These are phyloP conservation scores for Macadamia integrifolia DNA, from an alignment of 164 flowering plant genomes.

Conservation along the genomic window DNA sequence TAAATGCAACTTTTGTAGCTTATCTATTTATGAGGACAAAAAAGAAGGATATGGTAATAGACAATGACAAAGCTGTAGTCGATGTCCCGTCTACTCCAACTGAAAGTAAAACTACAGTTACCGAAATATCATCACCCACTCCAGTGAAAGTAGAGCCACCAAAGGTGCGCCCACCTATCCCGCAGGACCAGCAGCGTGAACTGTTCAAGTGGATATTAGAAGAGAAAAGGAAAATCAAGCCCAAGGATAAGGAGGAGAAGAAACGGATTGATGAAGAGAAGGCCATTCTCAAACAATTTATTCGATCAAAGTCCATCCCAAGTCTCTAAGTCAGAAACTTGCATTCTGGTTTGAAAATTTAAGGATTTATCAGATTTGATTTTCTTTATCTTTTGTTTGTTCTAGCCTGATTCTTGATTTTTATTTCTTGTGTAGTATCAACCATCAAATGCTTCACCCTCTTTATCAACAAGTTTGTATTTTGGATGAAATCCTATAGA, in stretches of 20 bases:
- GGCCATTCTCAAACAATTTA: conserved; percentile 70
- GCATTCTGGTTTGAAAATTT: neutral
- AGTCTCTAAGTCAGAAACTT: conserved; percentile 19
- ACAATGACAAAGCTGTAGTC: conserved; percentile 28
- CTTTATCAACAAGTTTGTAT: neutral
- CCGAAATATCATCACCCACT: conserved; percentile 21
- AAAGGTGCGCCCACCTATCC: conserved; percentile 44
- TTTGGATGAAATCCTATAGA: conserved; percentile 4
- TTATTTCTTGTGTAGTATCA: neutral
- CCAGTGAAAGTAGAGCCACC: conserved; percentile 25
- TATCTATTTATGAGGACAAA: conserved; percentile 63
- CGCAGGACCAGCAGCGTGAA: conserved; percentile 63
- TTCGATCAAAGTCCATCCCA: conserved; percentile 60
- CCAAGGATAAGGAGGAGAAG: conserved; percentile 58
- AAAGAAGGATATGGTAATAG: conserved; percentile 32
- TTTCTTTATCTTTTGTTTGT: neutral
- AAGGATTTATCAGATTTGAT: conserved; percentile 5
- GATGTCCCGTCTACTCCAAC: conserved; percentile 30
- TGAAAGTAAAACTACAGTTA: conserved; percentile 9
- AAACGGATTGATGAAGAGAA: conserved; percentile 82
- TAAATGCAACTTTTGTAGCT: conserved; percentile 33
- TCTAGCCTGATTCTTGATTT: neutral
- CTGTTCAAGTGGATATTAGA: conserved; percentile 84
- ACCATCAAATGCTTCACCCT: neutral
- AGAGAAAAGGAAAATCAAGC: conserved; percentile 74